These are phyloP conservation scores for Gracilaria domingensis DNA, from an alignment of 23 red algal species.

Conservation along the genomic window DNA sequence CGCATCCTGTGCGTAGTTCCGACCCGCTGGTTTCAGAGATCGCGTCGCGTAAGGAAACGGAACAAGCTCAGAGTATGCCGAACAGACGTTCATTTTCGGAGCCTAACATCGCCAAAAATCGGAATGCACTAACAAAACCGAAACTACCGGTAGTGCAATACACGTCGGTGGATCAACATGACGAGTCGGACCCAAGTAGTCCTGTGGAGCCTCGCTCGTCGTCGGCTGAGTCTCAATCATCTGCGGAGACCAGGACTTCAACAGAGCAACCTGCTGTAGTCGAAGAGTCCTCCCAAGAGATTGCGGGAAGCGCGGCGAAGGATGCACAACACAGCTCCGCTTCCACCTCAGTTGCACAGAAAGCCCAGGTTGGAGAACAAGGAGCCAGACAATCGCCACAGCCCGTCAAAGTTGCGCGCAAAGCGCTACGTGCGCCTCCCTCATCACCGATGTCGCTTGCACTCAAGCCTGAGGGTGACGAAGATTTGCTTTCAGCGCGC, in stretches of 20 bases:
- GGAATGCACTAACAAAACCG: neutral
- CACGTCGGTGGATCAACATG: neutral
- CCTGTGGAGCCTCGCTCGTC: conserved; percentile 14
- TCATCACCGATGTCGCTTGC: neutral
- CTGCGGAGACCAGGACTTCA: neutral
- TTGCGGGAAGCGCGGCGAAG: neutral
- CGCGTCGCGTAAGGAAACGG: neutral
- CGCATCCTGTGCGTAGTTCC: neutral
- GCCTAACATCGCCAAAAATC: neutral
- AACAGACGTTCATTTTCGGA: neutral
- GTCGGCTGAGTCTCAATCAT: conserved; percentile 1
- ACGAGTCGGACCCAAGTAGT: neutral
- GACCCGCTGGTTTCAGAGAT: neutral
- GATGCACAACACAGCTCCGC: neutral
- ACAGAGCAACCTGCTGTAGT: neutral
- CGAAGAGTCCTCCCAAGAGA: neutral
- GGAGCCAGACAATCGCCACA: neutral
- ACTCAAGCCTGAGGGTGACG: neutral
- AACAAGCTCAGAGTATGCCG: neutral
- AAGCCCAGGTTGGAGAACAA: no score
- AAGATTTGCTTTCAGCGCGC: neutral
- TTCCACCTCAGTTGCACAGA: no score
- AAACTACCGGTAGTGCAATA: neutral
- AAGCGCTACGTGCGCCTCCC: conserved; percentile 3
- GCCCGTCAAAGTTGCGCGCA: neutral